phyloP scores from a whole-genome alignment of 306 rosid genomes.

The Sophora flavescens region DNA sequence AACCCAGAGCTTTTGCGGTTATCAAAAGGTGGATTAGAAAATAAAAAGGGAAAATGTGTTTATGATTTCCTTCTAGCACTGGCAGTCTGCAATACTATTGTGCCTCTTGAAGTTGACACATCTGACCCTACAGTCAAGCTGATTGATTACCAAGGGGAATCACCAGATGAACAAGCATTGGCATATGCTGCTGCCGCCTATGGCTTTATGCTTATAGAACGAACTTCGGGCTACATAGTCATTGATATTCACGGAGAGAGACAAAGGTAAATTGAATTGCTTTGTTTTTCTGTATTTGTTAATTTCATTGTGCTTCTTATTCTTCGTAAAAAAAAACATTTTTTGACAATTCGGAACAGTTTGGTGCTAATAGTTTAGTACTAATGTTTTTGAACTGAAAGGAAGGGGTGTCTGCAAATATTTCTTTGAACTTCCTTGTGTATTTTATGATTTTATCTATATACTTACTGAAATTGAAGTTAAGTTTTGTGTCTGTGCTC shows the following conservation, averaged over 20 bases:
- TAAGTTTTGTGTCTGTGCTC: not conserved
- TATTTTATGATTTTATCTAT: constrained; percentile 4
- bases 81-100: constrained; percentile 97
- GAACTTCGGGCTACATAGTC: constrained; percentile 93
- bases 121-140: constrained; percentile 74
- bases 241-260: constrained; percentile 81
- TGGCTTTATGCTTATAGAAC: constrained; percentile 87
- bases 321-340: constrained; percentile 29
- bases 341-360: not conserved
- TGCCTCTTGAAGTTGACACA: constrained; percentile 78
- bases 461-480: constrained; percentile 1
- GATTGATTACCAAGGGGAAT: constrained; percentile 97
- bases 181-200: constrained; percentile 93
- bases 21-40: constrained; percentile 56
- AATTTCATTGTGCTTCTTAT: constrained; percentile 27
- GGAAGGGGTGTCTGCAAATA: constrained; percentile 11
- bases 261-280: constrained; percentile 63
- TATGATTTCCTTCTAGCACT: constrained; percentile 89
- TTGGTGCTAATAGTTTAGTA: constrained; percentile 18
- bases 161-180: constrained; percentile 98
- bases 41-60: constrained; percentile 56
- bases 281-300: constrained; percentile 1
- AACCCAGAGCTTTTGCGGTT: constrained; percentile 68
- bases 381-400: constrained; percentile 17
- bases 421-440: constrained; percentile 16